Evolutionary conservation across 2,329 filamentous ascomycete genomes (phyloP), one percentile per base, ranked within the genome.

Genomic region (Cladorrhinum sp.): DNA sequence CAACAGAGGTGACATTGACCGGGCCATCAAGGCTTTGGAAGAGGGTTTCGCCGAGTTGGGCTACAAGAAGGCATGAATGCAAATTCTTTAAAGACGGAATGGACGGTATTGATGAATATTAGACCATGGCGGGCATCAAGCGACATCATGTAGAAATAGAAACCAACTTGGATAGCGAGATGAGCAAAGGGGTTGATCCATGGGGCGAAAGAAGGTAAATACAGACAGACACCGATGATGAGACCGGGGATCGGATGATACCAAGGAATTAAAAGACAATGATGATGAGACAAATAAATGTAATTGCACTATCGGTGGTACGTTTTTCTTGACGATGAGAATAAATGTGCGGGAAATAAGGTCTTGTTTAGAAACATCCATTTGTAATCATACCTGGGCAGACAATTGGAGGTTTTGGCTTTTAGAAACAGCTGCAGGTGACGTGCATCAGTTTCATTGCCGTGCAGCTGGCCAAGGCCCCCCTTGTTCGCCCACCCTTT

Each of bases 1-100:
- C 26, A 85, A 85, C 64, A 84, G 93, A 65, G 83, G 83, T 57
- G 92, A 99, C 73, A 86, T 98, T 69, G 90, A 96, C 65, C 90
- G 89, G 70, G 95, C 94, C 1, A 81, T 98, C 64, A 80, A 86
- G 68, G 90, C 91, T 50, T 76, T 99, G 68, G 87, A 89, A 78
- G 85, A 87, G 59, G 86, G 88, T 8, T 78, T 98, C 65, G 74
- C 79, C 1, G 93, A 96, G 76, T 88, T 86, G 59, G 91, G 92
- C 57, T 86, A 86, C 69, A 78, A 80, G 66, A 82, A 81, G 68
- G 72, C 73, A 58, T 80, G 74, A 63, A 2, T 57, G 23, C 24
- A 20, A 42, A 3, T 42, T n/a, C 6, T 18, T 5, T 4, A 48
- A 53, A 60, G 30, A 50, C 58, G 52, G 26, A 23, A 48, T 36